phyloP scores from a whole-genome alignment of 2,329 filamentous ascomycete species.

The Leptographium radiaticola region DNA sequence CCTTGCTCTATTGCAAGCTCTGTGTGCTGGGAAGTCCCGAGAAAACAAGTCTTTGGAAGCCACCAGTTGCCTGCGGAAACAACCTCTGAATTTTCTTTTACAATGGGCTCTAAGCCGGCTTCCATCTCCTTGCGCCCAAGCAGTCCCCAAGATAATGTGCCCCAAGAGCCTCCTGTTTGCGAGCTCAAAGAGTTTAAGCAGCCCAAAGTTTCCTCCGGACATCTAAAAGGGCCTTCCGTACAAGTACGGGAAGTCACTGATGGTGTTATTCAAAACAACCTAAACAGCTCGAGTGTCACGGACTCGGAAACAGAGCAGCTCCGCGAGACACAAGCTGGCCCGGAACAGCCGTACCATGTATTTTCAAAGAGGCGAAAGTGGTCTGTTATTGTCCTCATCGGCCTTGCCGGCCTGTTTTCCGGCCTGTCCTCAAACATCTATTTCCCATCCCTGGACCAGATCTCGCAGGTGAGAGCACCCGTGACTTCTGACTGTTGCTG shows the following conservation, averaged over 20 bases:
- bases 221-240: background rate
- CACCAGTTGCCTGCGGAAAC: background rate
- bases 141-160: background rate
- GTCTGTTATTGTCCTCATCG: background rate
- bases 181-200: background rate
- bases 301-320: background rate
- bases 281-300: background rate
- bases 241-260: background rate
- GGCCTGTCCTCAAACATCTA: constrained; percentile 2
- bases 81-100: background rate
- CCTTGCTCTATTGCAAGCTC: no score
- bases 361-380: background rate
- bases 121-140: background rate
- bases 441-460: background rate
- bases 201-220: background rate
- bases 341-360: background rate
- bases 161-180: background rate
- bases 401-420: background rate
- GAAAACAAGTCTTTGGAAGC: background rate
- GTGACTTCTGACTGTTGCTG: background rate
- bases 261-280: background rate
- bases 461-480: background rate
- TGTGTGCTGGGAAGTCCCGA: background rate
- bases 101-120: background rate
- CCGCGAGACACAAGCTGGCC: background rate